Evolutionary conservation across 1,284 basidiomycete genomes (phyloP).

Genomic region (Ganoderma sinense): DNA sequence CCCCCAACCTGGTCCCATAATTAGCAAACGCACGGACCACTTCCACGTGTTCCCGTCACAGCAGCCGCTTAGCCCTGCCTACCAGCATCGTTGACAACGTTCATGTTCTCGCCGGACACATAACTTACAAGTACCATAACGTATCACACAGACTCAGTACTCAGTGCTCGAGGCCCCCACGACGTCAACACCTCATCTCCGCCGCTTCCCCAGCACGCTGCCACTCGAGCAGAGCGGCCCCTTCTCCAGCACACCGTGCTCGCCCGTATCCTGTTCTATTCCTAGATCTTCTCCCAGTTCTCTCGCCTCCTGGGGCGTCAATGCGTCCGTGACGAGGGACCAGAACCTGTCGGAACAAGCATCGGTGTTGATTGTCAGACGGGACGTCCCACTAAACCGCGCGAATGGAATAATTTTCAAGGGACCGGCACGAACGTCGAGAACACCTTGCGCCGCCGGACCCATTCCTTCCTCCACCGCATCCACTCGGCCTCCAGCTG

Average conservation of each 20-base stretch:
- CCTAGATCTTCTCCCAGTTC: conserved; percentile 76
- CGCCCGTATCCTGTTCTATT: conserved; percentile 74
- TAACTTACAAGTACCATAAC: not conserved
- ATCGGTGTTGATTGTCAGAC: not conserved
- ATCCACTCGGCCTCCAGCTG: conserved; percentile 71
- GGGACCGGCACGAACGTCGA: conserved; percentile 51
- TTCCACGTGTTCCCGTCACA: conserved; percentile 23
- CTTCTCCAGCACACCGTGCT: conserved; percentile 66
- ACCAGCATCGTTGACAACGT: not conserved
- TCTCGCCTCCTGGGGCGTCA: conserved; percentile 67
- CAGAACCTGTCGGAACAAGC: conserved; percentile 63
- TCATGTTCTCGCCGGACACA: not conserved
- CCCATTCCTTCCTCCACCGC: conserved; percentile 79
- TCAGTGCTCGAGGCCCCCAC: not conserved
- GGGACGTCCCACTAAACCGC: not conserved
- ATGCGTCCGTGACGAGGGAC: conserved; percentile 70
- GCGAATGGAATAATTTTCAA: not conserved
- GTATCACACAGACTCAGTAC: not conserved
- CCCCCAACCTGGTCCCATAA: not conserved
- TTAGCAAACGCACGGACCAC: conserved; percentile 41
- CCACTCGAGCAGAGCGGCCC: conserved; percentile 51
- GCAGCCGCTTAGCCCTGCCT: not conserved
- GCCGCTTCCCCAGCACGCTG: conserved; percentile 26
- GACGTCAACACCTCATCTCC: conserved; percentile 5
- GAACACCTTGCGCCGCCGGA: conserved; percentile 71